These are phyloP conservation scores for Globisporangium camurandrum DNA, from an alignment of 352 stramenopile species.

Conservation along the genomic window DNA sequence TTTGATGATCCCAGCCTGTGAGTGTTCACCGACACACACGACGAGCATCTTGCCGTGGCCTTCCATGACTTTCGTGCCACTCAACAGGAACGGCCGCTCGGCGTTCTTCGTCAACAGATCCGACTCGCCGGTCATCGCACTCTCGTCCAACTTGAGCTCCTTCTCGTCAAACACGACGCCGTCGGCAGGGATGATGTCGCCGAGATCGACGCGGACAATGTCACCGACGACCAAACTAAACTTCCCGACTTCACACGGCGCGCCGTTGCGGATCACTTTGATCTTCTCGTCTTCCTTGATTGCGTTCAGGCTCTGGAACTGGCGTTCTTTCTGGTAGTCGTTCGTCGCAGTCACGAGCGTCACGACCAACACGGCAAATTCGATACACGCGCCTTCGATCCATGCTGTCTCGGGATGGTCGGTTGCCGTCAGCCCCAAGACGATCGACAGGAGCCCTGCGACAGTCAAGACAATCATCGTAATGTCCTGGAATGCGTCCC, in stretches of 20 bases:
- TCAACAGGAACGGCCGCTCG: slow-evolving; percentile 85
- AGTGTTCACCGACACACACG: slow-evolving; percentile 87
- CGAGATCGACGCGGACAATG: slow-evolving; percentile 25
- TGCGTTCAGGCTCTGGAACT: slow-evolving; percentile 81
- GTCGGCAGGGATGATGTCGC: slow-evolving; percentile 34
- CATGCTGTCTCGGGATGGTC: slow-evolving; percentile 55
- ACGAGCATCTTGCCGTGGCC: slow-evolving; percentile 89
- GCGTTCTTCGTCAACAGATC: slow-evolving; percentile 63
- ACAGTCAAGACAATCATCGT: slow-evolving; percentile 87
- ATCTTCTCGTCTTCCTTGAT: slow-evolving; percentile 57
- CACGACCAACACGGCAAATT: slow-evolving; percentile 84
- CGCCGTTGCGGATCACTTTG: slow-evolving; percentile 29
- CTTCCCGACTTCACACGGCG: slow-evolving; percentile 17
- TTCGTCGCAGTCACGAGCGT: slow-evolving; percentile 82
- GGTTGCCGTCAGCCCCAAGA: slow-evolving; percentile 48
- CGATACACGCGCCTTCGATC: slow-evolving; percentile 88
- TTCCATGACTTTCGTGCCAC: slow-evolving; percentile 87
- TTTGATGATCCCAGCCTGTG: slow-evolving; percentile 88
- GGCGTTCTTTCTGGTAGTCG: slow-evolving; percentile 88
- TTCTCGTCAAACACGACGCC: slow-evolving; percentile 26
- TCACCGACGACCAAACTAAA: slow-evolving; percentile 32
- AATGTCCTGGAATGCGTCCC: slow-evolving; percentile 85
- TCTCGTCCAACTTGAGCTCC: slow-evolving; percentile 36
- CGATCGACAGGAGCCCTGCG: slow-evolving; percentile 76
- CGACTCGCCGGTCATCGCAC: slow-evolving; percentile 32